These are phyloP conservation scores for Fagopyrum tataricum DNA, from an alignment of 148 eudicot genomes.

Conservation along the genomic window DNA sequence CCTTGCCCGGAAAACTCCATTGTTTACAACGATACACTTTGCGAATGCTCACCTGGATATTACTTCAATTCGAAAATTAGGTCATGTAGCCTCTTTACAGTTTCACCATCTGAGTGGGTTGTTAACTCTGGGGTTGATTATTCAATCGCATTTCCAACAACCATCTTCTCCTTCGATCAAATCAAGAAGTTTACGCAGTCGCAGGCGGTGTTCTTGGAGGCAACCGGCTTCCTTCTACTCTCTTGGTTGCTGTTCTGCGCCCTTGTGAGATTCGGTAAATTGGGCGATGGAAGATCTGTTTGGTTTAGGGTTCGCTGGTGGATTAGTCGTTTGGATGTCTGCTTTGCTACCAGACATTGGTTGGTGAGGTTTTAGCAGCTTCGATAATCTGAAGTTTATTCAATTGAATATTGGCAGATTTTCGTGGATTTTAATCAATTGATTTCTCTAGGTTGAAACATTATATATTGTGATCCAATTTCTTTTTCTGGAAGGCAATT, in stretches of 20 bases:
- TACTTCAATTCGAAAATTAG: slow-evolving; percentile 34
- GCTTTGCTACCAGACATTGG: slow-evolving; percentile 84
- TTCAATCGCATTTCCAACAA: slow-evolving; percentile 42
- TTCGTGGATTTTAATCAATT: too few relatives aligned
- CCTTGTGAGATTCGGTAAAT: slow-evolving; percentile 40
- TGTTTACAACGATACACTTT: slow-evolving; percentile 48
- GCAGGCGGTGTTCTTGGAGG: slow-evolving; percentile 78
- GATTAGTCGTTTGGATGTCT: slow-evolving; percentile 79
- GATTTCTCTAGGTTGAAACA: too few relatives aligned
- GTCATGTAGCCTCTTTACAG: slow-evolving; percentile 33
- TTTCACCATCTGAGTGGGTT: slow-evolving; percentile 27
- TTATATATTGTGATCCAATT: too few relatives aligned
- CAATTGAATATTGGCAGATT: not conserved
- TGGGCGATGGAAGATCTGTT: slow-evolving; percentile 51
- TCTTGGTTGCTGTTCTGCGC: slow-evolving; percentile 64
- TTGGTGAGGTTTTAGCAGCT: slow-evolving; percentile 31
- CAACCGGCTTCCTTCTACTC: slow-evolving; percentile 42
- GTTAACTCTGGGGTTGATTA: slow-evolving; percentile 56
- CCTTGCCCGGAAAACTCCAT: slow-evolving; percentile 48
- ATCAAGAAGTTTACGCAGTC: slow-evolving; percentile 78
- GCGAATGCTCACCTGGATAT: slow-evolving; percentile 75
- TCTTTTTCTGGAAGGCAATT: not conserved
- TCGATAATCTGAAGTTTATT: not conserved
- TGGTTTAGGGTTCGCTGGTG: slow-evolving; percentile 85
- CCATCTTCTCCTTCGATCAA: slow-evolving; percentile 59